A percentile compares a stretch with the other conserved stretches of the same genome.
Evolutionary conservation across 73 alveolate species (phyloP).

Genomic region (Breviolum minutum): DNA sequence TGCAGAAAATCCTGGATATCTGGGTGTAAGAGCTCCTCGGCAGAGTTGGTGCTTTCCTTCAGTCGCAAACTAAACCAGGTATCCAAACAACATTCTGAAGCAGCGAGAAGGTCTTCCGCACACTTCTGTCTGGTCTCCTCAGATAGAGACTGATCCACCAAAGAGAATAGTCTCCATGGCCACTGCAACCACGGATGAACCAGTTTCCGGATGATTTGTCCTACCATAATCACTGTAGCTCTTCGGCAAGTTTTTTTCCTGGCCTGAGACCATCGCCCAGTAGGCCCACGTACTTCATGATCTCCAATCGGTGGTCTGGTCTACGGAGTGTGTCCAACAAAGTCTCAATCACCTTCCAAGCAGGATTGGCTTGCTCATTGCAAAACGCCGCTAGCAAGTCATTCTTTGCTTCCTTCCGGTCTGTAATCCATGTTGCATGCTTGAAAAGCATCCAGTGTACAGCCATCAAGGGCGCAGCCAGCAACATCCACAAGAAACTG

Average conservation of each 20-base stretch:
- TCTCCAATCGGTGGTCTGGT: background rate
- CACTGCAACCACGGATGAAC: background rate
- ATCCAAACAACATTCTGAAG: conserved; percentile 8
- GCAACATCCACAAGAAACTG: background rate
- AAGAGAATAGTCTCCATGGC: conserved; percentile 17
- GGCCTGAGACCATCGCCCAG: conserved; percentile 14
- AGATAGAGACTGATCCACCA: background rate
- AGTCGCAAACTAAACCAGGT: background rate
- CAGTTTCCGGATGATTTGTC: conserved; percentile 9
- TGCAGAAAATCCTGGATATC: background rate
- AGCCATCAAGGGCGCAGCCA: background rate
- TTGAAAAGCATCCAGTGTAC: conserved; percentile 21
- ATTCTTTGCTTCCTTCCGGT: background rate
- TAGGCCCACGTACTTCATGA: background rate
- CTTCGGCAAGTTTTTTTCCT: background rate
- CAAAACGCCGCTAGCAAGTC: conserved; percentile 16
- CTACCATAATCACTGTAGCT: background rate
- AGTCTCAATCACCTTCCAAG: background rate
- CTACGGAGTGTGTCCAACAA: background rate
- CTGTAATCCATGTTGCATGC: conserved; percentile 11
- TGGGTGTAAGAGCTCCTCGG: background rate
- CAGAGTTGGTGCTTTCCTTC: background rate
- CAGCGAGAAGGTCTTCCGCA: background rate
- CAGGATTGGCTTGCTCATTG: background rate
- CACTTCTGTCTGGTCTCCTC: background rate